Evolutionary conservation across 2,329 filamentous ascomycete species (phyloP).

Genomic region (Helotiales sp.): DNA sequence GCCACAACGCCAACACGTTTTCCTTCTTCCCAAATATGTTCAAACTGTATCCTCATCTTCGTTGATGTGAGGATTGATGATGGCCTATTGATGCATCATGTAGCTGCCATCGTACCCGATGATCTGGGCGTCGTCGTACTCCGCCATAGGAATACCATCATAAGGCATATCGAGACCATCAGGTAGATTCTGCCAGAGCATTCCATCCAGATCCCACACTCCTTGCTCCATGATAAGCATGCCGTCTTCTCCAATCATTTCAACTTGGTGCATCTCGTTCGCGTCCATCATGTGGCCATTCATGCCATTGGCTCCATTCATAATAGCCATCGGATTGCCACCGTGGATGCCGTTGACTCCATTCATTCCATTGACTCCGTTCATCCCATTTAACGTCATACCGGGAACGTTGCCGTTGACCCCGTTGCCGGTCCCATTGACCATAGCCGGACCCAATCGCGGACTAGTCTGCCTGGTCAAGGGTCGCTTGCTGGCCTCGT

Average conservation of each 20-base stretch:
- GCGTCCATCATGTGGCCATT: constrained; percentile 35
- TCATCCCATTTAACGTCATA: constrained; percentile 16
- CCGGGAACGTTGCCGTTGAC: constrained; percentile 9
- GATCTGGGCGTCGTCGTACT: constrained; percentile 32
- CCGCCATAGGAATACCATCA: constrained; percentile 38
- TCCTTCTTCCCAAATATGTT: not conserved
- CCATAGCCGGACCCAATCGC: constrained; percentile 42
- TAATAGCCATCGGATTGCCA: constrained; percentile 18
- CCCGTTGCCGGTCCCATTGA: constrained; percentile 36
- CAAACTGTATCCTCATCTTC: constrained; percentile 3
- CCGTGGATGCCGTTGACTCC: constrained; percentile 21
- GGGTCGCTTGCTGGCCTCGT: constrained; percentile 55
- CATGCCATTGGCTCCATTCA: constrained; percentile 26
- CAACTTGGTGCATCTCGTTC: constrained; percentile 47
- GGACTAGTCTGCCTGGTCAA: constrained; percentile 41
- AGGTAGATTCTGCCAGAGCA: constrained; percentile 55
- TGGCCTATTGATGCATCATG: constrained; percentile 37
- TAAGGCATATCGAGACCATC: constrained; percentile 45
- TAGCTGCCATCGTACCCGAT: constrained; percentile 33
- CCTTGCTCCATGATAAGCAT: constrained; percentile 60
- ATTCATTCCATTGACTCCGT: constrained; percentile 24
- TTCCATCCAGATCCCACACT: constrained; percentile 61
- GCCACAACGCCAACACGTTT: constrained; percentile 11
- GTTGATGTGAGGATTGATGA: not conserved
- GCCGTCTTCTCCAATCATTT: constrained; percentile 56